A percentile compares a stretch with the other conserved stretches of the same genome.
Conservation (phyloP, 2,329 filamentous ascomycete genomes). For the Fusarium redolens region DNA sequence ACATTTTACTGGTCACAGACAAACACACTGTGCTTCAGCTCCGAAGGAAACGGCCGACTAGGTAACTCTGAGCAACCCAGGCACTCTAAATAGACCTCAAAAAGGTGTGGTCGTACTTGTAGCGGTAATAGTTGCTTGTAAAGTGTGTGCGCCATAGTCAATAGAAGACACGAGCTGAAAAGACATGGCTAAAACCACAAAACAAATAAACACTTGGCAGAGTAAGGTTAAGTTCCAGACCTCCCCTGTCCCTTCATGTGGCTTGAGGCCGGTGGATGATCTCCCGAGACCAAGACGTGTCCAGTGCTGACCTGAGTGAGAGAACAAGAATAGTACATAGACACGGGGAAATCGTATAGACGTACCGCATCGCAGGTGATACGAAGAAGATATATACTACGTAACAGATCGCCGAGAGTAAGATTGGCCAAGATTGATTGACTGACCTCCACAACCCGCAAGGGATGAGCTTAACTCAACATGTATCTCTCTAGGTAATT, state of each 20-base stretch:
- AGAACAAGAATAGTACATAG: constrained; percentile 26
- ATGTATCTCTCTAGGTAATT: background rate
- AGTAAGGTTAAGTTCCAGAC: background rate
- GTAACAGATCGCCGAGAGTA: constrained; percentile 9
- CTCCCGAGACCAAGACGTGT: constrained; percentile 29
- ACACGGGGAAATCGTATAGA: constrained; percentile 22
- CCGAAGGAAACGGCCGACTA: background rate
- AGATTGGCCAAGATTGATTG: constrained; percentile 6
- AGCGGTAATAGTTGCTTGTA: constrained; percentile 9
- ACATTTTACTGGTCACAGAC: constrained; percentile 12
- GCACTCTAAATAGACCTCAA: constrained; percentile 4
- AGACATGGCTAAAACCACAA: constrained; percentile 1
- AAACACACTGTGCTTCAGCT: constrained; percentile 28
- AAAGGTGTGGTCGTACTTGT: constrained; percentile 36
- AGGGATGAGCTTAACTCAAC: constrained; percentile 21
- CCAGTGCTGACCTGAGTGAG: constrained; percentile 18
- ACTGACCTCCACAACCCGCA: constrained; percentile 4
- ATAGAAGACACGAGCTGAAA: constrained; percentile 31
- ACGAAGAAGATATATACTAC: constrained; percentile 10
- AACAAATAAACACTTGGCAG: constrained; percentile 8
- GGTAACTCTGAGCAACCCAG: background rate
- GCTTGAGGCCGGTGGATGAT: constrained; percentile 29
- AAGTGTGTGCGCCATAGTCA: constrained; percentile 5
- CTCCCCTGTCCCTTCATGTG: constrained; percentile 9
- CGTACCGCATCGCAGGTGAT: constrained; percentile 7